phyloP scores from a whole-genome alignment of 495 filamentous ascomycete genomes.

The Aspergillus biplanus region DNA sequence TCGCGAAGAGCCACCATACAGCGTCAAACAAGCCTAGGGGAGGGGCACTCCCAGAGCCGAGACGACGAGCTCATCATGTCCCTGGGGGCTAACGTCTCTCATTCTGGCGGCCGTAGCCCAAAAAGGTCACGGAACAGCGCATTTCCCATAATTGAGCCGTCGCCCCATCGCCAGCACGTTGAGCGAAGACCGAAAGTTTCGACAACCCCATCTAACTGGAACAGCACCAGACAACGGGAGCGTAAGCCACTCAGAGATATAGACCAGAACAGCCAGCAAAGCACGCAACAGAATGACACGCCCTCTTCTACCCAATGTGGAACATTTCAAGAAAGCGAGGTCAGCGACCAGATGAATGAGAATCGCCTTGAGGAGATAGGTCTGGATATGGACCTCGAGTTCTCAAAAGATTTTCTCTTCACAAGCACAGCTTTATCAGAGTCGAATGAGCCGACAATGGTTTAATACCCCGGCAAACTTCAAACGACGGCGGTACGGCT shows the following conservation, averaged over 20 bases:
- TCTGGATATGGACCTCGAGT: conserved; percentile 45
- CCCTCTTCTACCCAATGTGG: conserved; percentile 21
- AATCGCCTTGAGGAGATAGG: conserved; percentile 36
- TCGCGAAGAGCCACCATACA: conserved; percentile 16
- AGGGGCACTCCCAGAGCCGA: conserved; percentile 27
- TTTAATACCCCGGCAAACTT: background rate
- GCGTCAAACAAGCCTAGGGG: conserved; percentile 25
- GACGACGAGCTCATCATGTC: conserved; percentile 27
- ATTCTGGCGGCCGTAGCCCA: conserved; percentile 27
- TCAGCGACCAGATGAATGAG: conserved; percentile 18
- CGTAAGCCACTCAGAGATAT: conserved; percentile 33
- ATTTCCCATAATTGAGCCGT: conserved; percentile 17
- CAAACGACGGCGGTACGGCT: background rate
- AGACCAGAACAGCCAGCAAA: conserved; percentile 35
- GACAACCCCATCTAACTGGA: conserved; percentile 1
- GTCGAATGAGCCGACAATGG: conserved; percentile 25
- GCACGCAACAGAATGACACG: conserved; percentile 23
- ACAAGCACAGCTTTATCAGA: conserved; percentile 39
- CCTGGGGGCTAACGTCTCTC: conserved; percentile 26
- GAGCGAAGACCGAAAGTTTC: background rate
- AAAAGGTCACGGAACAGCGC: conserved; percentile 35
- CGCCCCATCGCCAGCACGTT: background rate
- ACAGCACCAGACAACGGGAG: conserved; percentile 8
- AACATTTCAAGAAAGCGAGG: conserved; percentile 17
- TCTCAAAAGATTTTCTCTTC: conserved; percentile 43